Base-by-base conservation (phyloP, 2,329 filamentous ascomycete genomes). In the Trichoderma asperellum region DNA sequence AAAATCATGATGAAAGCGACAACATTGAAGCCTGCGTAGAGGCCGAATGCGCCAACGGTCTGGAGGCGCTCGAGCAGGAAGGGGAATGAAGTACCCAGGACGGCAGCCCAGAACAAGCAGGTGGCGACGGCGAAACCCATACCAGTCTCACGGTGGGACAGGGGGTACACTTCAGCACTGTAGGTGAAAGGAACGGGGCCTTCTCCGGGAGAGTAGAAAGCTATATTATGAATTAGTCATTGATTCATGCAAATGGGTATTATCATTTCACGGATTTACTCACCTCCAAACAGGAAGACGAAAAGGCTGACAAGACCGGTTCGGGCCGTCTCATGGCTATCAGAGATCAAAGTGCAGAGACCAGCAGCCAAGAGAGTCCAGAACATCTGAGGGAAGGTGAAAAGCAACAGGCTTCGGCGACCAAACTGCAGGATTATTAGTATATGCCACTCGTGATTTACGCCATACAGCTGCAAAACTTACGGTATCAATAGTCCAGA, bases 371-470 rank as follows among this genome's bases (percentile, higher is more conserved):
- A 81, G 43, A 87, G 79, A 27, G 87, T 87, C 83, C 87, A 88
- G 64, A 78, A 78, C 88, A 91, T 90, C 71, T 89, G 84, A 0
- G 89, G 89, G 75, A 91, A 91, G 4, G 89, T 91, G 73, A 89
- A 87, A 4, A 91, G 80, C 5, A 91, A 81, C 14, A 91, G 79
- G 24, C 84, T 82, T 27, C 89, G 85, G 27, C 89, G 87, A 10
- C 89, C 89, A 73, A 86, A 90, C 2, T 76, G 14, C 6, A 4
- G 2, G n/a, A 27, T 10, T 70, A 53, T 75, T 68, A 75, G 70
- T 29, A 2, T 27, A 14, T 61, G 4, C 10, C 7, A 59, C 1
- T 4, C 1, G 6, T 4, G 7, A 34, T 16, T 11, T 4, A 29
- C 5, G 10, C 32, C 4, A 27, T 37, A 32, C 10, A 27, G 24